Base-by-base conservation (phyloP, 345 rosid genomes). In the Clarkia xantiana region DNA sequence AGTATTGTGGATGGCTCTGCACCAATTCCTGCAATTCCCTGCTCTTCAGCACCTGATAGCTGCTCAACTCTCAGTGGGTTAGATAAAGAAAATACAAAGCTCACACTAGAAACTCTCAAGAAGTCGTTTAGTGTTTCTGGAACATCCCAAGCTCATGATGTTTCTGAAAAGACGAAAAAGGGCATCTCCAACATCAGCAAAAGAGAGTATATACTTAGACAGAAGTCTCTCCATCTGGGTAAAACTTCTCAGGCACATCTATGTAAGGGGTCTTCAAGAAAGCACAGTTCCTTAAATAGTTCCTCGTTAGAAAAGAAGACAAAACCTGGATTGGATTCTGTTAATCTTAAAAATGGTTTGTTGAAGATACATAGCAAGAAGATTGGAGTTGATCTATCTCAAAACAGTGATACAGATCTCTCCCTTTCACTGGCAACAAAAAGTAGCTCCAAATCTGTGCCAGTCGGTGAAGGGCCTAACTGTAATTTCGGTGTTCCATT, bases 201-300 rank as follows among this genome's bases (percentile, higher is more conserved):
- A 69, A 81, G 83, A 70, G 95, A 90, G 54, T 67, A 64, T 45
- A 67, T 79, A 38, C 79, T 76, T 36, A 71, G 91, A 42, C 94
- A 86, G 55, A 90, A 81, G 60, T 72, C 94, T 42, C 66, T 74
- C 54, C 91, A 82, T 70, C 52, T 72, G 45, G 85, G 78, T 67
- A 81, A 78, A 59, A 63, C 64, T 65, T 68, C 65, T 49, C 75
- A 76, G 20, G 62, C 77, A 1, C 72, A 76, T 67, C 83, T 81
- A 43, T 65, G 77, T 54, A 82, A 74, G 67, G 79, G 77, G 36
- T 71, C 79, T 47, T 74, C 86, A 11, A 74, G 81, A 68, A 82
- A 76, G 69, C 63, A 72, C 62, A 71, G 67, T 44, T 62, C 83
- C 55, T 63, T 78, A 62, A 72, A 79, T 45, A 67, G 82, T 22